A percentile compares a stretch with the other conserved stretches of the same genome.
phyloP scores from a whole-genome alignment of 441 rosid genomes.

The Erodium moschatum region DNA sequence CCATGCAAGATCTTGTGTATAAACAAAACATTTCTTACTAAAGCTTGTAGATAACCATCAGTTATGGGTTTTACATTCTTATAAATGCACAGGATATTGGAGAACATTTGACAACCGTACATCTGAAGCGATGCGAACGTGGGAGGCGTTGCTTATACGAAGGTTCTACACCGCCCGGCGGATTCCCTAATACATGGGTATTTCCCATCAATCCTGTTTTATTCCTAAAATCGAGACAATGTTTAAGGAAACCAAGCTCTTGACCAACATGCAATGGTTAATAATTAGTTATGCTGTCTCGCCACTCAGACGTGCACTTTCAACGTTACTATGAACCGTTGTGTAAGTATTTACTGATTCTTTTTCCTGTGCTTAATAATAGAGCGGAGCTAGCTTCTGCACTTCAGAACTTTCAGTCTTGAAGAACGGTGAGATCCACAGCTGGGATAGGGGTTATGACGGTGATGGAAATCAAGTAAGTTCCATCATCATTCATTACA shows the following conservation, averaged over 20 bases:
- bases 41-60: not conserved
- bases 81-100: conserved; percentile 54
- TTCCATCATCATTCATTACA: not conserved
- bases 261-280: too few species aligned
- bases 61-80: not conserved
- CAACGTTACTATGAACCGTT: not conserved
- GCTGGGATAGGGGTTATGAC: conserved; percentile 84
- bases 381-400: conserved; percentile 54
- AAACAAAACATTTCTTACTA: not conserved
- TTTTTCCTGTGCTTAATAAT: conserved; percentile 5
- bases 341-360: not conserved
- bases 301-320: not conserved
- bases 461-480: conserved; percentile 64
- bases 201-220: conserved; percentile 9
- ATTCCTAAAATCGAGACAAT: not conserved
- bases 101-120: conserved; percentile 72
- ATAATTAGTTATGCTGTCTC: not conserved
- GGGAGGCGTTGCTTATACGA: conserved; percentile 81
- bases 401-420: conserved; percentile 53
- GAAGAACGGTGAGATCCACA: conserved; percentile 73
- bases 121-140: conserved; percentile 69
- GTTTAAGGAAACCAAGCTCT: not conserved
- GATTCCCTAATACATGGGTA: conserved; percentile 92
- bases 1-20: not conserved
- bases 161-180: conserved; percentile 78